These are phyloP conservation scores for Cercospora sp. DNA, from an alignment of 2,329 filamentous ascomycete genomes.

Conservation along the genomic window DNA sequence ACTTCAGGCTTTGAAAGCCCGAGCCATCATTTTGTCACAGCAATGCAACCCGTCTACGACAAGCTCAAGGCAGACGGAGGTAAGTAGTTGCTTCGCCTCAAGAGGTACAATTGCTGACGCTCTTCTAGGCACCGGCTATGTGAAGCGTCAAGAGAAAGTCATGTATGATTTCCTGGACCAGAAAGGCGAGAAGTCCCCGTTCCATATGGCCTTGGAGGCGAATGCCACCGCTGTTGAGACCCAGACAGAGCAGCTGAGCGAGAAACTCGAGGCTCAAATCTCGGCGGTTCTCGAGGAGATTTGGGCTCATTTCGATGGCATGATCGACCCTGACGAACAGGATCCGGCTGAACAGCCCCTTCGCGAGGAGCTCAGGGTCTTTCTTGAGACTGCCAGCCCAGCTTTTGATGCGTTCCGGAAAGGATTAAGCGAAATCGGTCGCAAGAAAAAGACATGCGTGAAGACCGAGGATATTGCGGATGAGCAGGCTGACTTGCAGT, in stretches of 20 bases:
- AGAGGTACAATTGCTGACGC: too few species aligned
- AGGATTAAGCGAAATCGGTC: not conserved
- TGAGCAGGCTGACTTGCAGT: not conserved
- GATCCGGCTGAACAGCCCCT: not conserved
- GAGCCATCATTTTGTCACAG: not conserved
- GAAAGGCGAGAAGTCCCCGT: not conserved
- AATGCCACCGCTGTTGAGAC: not conserved
- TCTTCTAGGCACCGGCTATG: not conserved
- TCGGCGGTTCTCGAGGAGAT: not conserved
- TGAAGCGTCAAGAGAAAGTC: not conserved
- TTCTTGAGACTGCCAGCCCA: not conserved
- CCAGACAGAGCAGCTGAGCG: not conserved
- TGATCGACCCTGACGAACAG: not conserved
- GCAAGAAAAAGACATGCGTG: not conserved
- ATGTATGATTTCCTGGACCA: not conserved
- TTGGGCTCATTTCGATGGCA: not conserved
- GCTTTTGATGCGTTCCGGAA: not conserved
- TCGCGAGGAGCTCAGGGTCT: not conserved
- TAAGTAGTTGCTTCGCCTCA: too few species aligned
- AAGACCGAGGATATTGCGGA: not conserved
- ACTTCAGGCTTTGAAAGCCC: not conserved
- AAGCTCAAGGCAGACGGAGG: not conserved
- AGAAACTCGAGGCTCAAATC: not conserved
- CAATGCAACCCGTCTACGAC: not conserved
- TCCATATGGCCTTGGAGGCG: not conserved